phyloP scores from a whole-genome alignment of 345 rosid genomes.

The Acer campestre region DNA sequence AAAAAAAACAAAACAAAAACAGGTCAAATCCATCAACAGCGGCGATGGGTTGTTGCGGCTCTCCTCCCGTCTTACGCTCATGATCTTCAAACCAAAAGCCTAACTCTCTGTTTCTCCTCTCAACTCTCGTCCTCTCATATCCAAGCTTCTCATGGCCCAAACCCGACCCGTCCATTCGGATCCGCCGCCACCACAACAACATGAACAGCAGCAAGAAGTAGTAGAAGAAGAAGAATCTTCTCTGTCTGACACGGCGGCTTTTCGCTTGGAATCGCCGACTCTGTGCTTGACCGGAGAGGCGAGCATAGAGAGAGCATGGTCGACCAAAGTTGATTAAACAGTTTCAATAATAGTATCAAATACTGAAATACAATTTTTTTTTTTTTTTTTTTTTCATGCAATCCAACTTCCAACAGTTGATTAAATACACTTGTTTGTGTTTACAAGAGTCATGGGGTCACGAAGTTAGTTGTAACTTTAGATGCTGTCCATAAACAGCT shows the following conservation, averaged over 20 bases:
- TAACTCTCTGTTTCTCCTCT: slow-evolving; percentile 11
- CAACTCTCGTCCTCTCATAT: slow-evolving; percentile 13
- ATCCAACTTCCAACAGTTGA: neutral
- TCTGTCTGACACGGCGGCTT: slow-evolving; percentile 18
- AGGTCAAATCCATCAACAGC: slow-evolving; percentile 27
- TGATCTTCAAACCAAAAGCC: slow-evolving; percentile 35
- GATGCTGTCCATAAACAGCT: slow-evolving; percentile 85
- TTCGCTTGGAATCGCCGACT: slow-evolving; percentile 28
- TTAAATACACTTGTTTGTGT: neutral
- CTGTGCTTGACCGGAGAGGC: slow-evolving; percentile 43
- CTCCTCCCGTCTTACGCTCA: slow-evolving; percentile 43
- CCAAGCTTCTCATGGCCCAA: slow-evolving; percentile 36
- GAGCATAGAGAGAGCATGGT: slow-evolving; percentile 69
- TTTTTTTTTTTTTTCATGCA: neutral
- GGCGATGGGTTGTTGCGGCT: slow-evolving; percentile 50
- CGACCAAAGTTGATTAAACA: slow-evolving; percentile 57
- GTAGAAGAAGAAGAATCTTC: slow-evolving; percentile 8
- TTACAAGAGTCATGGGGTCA: neutral
- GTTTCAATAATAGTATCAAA: too few species aligned
- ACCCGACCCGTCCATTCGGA: slow-evolving; percentile 34
- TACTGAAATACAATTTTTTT: too few species aligned
- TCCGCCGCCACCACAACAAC: slow-evolving; percentile 19
- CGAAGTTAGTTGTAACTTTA: slow-evolving; percentile 76
- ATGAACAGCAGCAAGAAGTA: slow-evolving; percentile 10
- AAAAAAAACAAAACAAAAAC: neutral